These are phyloP conservation scores for Diaporthe batatas DNA, from an alignment of 2,329 filamentous ascomycete species.

Conservation along the genomic window DNA sequence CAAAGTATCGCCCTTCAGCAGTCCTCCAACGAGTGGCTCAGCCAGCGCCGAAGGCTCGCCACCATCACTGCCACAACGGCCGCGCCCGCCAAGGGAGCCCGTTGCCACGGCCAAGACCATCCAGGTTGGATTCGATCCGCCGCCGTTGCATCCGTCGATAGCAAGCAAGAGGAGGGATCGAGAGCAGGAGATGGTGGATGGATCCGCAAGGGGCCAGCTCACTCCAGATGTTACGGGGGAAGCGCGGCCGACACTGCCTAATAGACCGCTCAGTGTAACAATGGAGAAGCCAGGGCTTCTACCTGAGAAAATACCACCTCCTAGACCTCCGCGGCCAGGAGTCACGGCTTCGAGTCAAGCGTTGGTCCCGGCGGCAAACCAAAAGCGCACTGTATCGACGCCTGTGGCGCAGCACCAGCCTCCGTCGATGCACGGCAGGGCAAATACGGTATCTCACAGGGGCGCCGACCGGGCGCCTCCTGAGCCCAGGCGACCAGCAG, in stretches of 20 bases:
- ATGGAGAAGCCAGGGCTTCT: slow-evolving; percentile 50
- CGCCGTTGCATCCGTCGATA: slow-evolving; percentile 65
- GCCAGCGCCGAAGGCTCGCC: slow-evolving; percentile 70
- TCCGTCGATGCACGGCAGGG: slow-evolving; percentile 60
- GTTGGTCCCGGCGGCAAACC: slow-evolving; percentile 42
- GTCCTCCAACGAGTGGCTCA: slow-evolving; percentile 77
- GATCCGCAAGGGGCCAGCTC: slow-evolving; percentile 53
- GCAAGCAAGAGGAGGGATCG: slow-evolving; percentile 60
- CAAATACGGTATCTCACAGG: slow-evolving; percentile 63
- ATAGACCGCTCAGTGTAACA: slow-evolving; percentile 58
- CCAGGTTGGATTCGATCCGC: slow-evolving; percentile 61
- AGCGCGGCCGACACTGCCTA: slow-evolving; percentile 62
- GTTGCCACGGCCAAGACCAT: slow-evolving; percentile 50
- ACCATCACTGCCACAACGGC: slow-evolving; percentile 63
- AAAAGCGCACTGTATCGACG: slow-evolving; percentile 61
- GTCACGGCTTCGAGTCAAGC: slow-evolving; percentile 39
- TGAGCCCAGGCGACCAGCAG: slow-evolving; percentile 53
- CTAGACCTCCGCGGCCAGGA: slow-evolving; percentile 58
- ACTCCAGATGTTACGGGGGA: slow-evolving; percentile 60
- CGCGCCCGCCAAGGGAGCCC: slow-evolving; percentile 61
- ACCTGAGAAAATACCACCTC: slow-evolving; percentile 55
- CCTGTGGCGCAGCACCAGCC: slow-evolving; percentile 59
- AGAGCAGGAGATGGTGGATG: slow-evolving; percentile 58
- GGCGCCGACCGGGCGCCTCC: slow-evolving; percentile 54
- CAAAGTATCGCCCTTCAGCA: slow-evolving; percentile 84